phyloP scores from a whole-genome alignment of 371 early-diverging fungal genomes.

The Saksenaea vasiformis region DNA sequence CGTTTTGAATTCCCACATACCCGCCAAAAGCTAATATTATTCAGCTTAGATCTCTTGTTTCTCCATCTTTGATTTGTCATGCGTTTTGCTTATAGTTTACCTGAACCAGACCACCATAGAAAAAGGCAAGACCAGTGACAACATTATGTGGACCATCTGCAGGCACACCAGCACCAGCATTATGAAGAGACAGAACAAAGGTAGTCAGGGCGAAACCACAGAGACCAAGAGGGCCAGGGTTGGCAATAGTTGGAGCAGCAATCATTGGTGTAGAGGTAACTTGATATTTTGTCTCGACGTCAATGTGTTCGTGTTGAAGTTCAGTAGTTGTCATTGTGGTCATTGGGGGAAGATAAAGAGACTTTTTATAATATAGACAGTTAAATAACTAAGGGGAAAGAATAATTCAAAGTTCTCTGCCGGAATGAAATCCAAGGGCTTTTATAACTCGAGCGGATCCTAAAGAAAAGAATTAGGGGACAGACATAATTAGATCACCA shows the following conservation, averaged over 20 bases:
- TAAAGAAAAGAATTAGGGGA: neutral
- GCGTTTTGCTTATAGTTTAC: too few species aligned
- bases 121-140: conserved; percentile 70
- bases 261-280: conserved; percentile 14
- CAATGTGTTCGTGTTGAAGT: conserved; percentile 4
- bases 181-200: conserved; percentile 68
- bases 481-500: neutral
- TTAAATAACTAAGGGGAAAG: neutral
- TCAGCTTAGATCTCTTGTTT: too few species aligned
- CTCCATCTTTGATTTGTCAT: too few species aligned
- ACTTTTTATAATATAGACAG: neutral
- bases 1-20: conserved; percentile 82
- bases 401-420: neutral
- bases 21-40: conserved; percentile 63
- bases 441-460: conserved; percentile 1
- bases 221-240: conserved; percentile 79
- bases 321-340: neutral
- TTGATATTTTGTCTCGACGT: conserved; percentile 9
- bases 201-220: conserved; percentile 78
- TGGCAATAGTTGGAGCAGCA: conserved; percentile 44
- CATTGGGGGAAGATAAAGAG: neutral
- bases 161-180: conserved; percentile 68
- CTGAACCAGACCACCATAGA: conserved; percentile 82
- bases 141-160: conserved; percentile 56
- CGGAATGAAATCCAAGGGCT: neutral